Base-by-base conservation (phyloP, 179 eudicot species). In the Nepenthes alata region DNA sequence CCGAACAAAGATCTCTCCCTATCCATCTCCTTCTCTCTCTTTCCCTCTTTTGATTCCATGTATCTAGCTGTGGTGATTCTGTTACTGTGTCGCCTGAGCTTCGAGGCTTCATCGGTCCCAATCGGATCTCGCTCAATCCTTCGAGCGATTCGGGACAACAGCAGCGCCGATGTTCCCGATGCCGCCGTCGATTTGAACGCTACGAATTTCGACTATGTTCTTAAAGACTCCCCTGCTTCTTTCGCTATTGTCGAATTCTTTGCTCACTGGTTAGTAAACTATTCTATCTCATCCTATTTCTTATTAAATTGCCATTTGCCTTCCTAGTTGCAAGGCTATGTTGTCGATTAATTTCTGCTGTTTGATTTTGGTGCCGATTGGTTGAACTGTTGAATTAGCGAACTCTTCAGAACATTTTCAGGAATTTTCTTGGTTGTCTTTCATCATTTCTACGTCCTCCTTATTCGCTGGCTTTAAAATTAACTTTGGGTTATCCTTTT, bases 211-310 rank as follows among this genome's bases (percentile, higher is more conserved):
- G 83, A 85, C 61, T 58, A 73, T 3, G 84, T 86, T 52, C 82
- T 91, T 41, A 69, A 70, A 7, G 80, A 81, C 12, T 84, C 91
- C 2, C 96, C 97, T 10, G 85, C 91, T 3, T 58, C 80, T 52
- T 74, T 73, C 74, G 87, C 94, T 41, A 57, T 91, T 59, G 91
- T 88, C 36, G 96, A 91, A 67, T 91, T 91, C 83, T 91, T 82
- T 60, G 96, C 97, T 60, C 80, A 91, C 80, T 91, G 97, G 96
- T 88, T 35, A 55, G 77, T 76, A 25, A 35, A 12, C 47, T 37
- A 9, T 6, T 25, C 12, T 13, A 55, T 2, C 37, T 50, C 6
- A 35, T 49, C 51, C 25, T 0, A 36, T 35, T 41, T 0, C 13
- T 58, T 4, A 52, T 44, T 64, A 14, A 16, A 6, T 44, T 39